Percentiles rank a stretch among this genome's conserved stretches.
These are phyloP conservation scores for Bryum argenteum DNA, from an alignment of 225 moss, liverwort and hornwort species.

Conservation along the genomic window DNA sequence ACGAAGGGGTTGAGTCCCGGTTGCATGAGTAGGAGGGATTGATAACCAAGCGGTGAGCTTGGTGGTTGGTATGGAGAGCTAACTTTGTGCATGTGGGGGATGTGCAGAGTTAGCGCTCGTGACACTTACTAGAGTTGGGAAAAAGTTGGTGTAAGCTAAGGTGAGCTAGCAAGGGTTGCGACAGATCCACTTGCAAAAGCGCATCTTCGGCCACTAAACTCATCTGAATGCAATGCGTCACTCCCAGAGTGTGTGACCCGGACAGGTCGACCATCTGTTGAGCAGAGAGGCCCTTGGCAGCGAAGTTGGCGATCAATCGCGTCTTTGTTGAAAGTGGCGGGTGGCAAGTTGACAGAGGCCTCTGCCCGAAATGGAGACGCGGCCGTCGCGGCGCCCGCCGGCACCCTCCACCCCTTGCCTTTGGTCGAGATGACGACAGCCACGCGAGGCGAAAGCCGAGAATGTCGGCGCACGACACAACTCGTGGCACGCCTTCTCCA, in stretches of 20 bases:
- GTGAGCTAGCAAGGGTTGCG: no score
- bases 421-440: constrained; percentile 29
- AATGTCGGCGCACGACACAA: constrained; percentile 50
- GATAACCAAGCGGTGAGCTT: no score
- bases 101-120: no score
- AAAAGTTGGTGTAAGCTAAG: no score
- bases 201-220: constrained; percentile 21
- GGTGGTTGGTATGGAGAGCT: no score
- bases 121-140: no score
- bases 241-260: constrained; percentile 38
- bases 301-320: constrained; percentile 29
- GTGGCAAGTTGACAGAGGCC: constrained; percentile 25
- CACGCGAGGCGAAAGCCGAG: constrained; percentile 44
- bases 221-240: constrained; percentile 38
- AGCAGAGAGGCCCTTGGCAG: constrained; percentile 29
- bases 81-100: no score
- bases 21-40: no score
- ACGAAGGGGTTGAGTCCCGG: no score
- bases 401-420: constrained; percentile 35
- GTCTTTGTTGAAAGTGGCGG: constrained; percentile 13
- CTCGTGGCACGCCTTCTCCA: constrained; percentile 37
- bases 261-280: constrained; percentile 49
- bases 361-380: constrained; percentile 10
- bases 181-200: constrained; percentile 10
- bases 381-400: constrained; percentile 43